Base-by-base conservation (phyloP, 306 rosid genomes). In the Prinsepia uniflora region DNA sequence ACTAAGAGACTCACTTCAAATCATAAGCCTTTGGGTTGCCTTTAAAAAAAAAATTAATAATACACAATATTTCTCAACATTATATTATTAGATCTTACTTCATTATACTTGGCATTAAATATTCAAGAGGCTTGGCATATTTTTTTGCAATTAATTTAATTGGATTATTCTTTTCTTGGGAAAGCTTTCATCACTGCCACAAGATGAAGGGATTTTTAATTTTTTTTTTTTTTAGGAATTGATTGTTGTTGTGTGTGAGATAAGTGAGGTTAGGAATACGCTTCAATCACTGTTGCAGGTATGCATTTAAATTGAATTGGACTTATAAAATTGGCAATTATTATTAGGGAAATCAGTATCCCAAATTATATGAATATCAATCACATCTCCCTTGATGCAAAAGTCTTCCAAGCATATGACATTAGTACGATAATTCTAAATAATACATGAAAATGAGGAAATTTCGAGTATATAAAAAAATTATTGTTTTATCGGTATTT, bases 1-100 rank as follows among this genome's bases (percentile, higher is more conserved):
- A 53, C 71, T 47, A 17, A 47, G 63, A 49, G 41, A 41, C 59
- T 8, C 67, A 75, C 77, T 70, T 71, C 72, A 56, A 68, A 81
- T 87, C 90, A 83, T 74, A 39, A 55, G 63, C 58, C 48, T 57
- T 53, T 45, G 19, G 49, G 46, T n/a, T 47, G 70, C 30, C 30
- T 24, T 56, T n/a, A n/a, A n/a, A n/a, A n/a, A n/a, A n/a, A n/a
- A n/a, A n/a, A n/a, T n/a, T n/a, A n/a, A 63, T 70, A 61, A 45
- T 42, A 76, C 54, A 55, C 69, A 73, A 72, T 82, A 65, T 48
- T 60, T 78, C 70, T 55, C 44, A 61, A 8, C 24, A 77, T 68
- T 89, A 81, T 81, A 75, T 55, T 84, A 81, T 74, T 72, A 69
- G 68, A 84, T 86, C 80, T 83, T 87, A 65, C 64, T 45, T 47